These are phyloP conservation scores for Hypocrella siamensis DNA, from an alignment of 2,329 filamentous ascomycete species.

Conservation along the genomic window DNA sequence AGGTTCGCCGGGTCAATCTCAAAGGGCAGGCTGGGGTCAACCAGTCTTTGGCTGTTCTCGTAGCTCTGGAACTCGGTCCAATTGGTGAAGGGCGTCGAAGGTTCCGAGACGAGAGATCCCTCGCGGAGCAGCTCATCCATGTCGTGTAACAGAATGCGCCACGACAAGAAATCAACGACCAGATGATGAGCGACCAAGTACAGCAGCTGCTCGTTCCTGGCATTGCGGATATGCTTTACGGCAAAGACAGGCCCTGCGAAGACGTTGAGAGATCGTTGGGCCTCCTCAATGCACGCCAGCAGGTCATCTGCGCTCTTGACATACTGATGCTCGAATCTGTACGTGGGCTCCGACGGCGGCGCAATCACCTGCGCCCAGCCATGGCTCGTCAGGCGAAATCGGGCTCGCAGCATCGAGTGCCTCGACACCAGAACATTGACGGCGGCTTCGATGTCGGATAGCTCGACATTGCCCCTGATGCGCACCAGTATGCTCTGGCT, in stretches of 20 bases:
- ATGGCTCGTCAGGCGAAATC: slow-evolving; percentile 21
- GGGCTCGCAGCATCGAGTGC: slow-evolving; percentile 34
- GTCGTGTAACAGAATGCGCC: slow-evolving; percentile 33
- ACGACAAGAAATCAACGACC: slow-evolving; percentile 33
- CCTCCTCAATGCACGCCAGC: slow-evolving; percentile 20
- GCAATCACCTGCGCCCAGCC: slow-evolving; percentile 31
- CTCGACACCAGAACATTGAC: slow-evolving; percentile 31
- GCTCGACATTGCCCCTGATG: slow-evolving; percentile 22
- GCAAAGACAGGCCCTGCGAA: slow-evolving; percentile 33
- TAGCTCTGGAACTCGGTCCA: slow-evolving; percentile 32
- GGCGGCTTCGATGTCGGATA: slow-evolving; percentile 30
- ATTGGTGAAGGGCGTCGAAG: slow-evolving; percentile 29
- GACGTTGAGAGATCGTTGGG: slow-evolving; percentile 30
- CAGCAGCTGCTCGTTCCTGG: slow-evolving; percentile 28
- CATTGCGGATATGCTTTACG: slow-evolving; percentile 29
- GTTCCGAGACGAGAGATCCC: slow-evolving; percentile 26
- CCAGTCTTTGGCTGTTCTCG: slow-evolving; percentile 15
- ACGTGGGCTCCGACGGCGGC: slow-evolving; percentile 23
- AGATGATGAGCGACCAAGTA: slow-evolving; percentile 36
- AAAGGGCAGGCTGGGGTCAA: slow-evolving; percentile 21
- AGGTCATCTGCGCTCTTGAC: slow-evolving; percentile 26
- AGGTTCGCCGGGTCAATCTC: slow-evolving; percentile 22
- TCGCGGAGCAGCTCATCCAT: slow-evolving; percentile 30
- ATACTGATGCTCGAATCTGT: slow-evolving; percentile 25
- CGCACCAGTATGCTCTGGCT: slow-evolving; percentile 34